Percentiles rank a stretch among this genome's conserved stretches.
phyloP scores from a whole-genome alignment of 2,329 filamentous ascomycete genomes.

The Podosphaera fusca region DNA sequence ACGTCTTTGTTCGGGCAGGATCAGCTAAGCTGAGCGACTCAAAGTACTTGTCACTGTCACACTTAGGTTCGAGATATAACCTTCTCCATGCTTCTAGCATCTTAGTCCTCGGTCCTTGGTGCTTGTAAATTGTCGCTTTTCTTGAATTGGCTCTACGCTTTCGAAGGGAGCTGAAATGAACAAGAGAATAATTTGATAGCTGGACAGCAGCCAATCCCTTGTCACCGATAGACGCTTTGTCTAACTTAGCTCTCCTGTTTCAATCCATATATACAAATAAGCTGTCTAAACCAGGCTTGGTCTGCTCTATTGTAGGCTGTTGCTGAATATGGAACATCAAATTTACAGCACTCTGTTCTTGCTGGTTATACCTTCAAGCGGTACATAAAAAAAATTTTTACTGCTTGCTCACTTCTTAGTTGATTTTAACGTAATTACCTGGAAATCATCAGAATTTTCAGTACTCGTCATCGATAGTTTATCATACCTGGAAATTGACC shows the following conservation, averaged over 20 bases:
- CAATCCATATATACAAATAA: not conserved
- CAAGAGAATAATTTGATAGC: too few relatives aligned
- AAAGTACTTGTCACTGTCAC: too few relatives aligned
- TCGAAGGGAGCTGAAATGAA: too few relatives aligned
- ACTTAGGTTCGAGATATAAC: too few relatives aligned
- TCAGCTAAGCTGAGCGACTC: too few relatives aligned
- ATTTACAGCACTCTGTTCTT: not conserved
- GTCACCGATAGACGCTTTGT: not conserved
- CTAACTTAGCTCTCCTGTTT: not conserved
- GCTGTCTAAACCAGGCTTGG: not conserved
- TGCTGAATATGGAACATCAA: not conserved
- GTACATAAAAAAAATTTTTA: not conserved
- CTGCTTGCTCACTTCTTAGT: not conserved
- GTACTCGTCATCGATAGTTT: not conserved
- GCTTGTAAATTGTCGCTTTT: too few relatives aligned
- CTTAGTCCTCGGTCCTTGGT: too few relatives aligned
- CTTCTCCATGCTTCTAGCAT: too few relatives aligned
- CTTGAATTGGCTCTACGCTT: too few relatives aligned
- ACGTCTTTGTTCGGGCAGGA: too few relatives aligned
- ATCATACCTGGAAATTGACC: conserved; percentile 79
- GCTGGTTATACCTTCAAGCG: not conserved
- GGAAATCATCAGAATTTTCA: not conserved
- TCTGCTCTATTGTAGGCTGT: not conserved
- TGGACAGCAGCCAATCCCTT: too few relatives aligned
- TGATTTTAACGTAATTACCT: conserved; percentile 1